Percentiles rank a stretch among this genome's conserved stretches.
Evolutionary conservation across 2,329 filamentous ascomycete genomes (phyloP).

Genomic region (Aspergillus sergii): DNA sequence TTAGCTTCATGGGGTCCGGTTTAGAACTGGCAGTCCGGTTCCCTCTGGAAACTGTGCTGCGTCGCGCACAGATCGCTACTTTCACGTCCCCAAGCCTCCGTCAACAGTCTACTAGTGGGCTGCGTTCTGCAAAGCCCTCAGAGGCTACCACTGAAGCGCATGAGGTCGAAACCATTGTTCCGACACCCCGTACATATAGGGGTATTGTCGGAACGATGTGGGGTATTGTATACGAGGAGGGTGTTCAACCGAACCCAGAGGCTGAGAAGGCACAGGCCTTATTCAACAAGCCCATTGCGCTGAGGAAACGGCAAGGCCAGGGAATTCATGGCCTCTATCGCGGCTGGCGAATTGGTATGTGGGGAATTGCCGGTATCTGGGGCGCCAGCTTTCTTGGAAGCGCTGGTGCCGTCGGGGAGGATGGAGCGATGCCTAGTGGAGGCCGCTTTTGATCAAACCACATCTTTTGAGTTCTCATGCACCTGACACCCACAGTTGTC

Average conservation of each 20-base stretch:
- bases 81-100: conserved; percentile 59
- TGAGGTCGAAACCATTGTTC: conserved; percentile 72
- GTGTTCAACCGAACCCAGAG: conserved; percentile 53
- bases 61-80: conserved; percentile 80
- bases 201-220: conserved; percentile 94
- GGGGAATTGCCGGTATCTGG: conserved; percentile 59
- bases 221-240: conserved; percentile 82
- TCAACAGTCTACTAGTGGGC: conserved; percentile 31
- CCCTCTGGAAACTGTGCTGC: conserved; percentile 87
- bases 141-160: conserved; percentile 17
- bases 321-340: conserved; percentile 59
- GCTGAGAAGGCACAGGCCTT: conserved; percentile 41
- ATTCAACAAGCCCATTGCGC: conserved; percentile 41
- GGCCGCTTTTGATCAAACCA: conserved; percentile 32
- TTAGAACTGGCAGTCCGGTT: conserved; percentile 83
- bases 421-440: conserved; percentile 36
- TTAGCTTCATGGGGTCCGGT: conserved; percentile 78
- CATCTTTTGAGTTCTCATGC: not conserved
- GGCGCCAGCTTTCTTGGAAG: conserved; percentile 50
- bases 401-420: conserved; percentile 38
- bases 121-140: conserved; percentile 16
- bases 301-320: conserved; percentile 53
- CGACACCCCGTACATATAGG: conserved; percentile 72
- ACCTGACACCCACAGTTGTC: not conserved
- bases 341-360: conserved; percentile 60